Percentiles rank a stretch among this genome's conserved stretches.
Evolutionary conservation across 2,329 filamentous ascomycete species (phyloP).

Genomic region (Plectosphaerella sp.): DNA sequence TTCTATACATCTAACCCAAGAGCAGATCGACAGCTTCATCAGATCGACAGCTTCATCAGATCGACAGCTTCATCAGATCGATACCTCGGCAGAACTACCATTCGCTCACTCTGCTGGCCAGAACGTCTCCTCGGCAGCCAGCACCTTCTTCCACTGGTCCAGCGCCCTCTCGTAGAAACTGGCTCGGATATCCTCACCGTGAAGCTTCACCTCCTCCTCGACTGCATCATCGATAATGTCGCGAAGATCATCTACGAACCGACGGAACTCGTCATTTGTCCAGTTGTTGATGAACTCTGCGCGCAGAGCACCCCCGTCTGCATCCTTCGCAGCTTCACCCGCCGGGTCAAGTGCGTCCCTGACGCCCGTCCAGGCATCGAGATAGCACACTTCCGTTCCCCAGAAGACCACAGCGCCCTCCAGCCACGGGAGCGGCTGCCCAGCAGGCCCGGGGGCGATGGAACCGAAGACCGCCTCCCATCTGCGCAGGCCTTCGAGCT

Average conservation of each 20-base stretch:
- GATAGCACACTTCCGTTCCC: conserved; percentile 66
- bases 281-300: conserved; percentile 64
- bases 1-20: too few species aligned
- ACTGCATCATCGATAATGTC: conserved; percentile 52
- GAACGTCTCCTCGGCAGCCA: conserved; percentile 54
- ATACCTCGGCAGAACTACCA: too few species aligned
- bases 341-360: conserved; percentile 26
- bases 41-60: too few species aligned
- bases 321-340: conserved; percentile 33
- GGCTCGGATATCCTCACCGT: conserved; percentile 22
- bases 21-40: too few species aligned
- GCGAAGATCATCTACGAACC: conserved; percentile 53
- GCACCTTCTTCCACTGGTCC: conserved; percentile 42
- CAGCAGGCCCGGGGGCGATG: conserved; percentile 39
- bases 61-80: too few species aligned
- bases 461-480: conserved; percentile 48
- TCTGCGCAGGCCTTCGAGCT: conserved; percentile 32
- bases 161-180: conserved; percentile 32
- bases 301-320: conserved; percentile 61
- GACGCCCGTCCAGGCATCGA: conserved; percentile 55
- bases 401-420: conserved; percentile 72
- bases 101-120: conserved; percentile 39
- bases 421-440: conserved; percentile 42
- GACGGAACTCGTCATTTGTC: conserved; percentile 56
- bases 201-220: conserved; percentile 26